A percentile compares a stretch with the other conserved stretches of the same genome.
These are phyloP conservation scores for Fraxinus velutina DNA, from an alignment of 305 asterid genomes.

Conservation along the genomic window DNA sequence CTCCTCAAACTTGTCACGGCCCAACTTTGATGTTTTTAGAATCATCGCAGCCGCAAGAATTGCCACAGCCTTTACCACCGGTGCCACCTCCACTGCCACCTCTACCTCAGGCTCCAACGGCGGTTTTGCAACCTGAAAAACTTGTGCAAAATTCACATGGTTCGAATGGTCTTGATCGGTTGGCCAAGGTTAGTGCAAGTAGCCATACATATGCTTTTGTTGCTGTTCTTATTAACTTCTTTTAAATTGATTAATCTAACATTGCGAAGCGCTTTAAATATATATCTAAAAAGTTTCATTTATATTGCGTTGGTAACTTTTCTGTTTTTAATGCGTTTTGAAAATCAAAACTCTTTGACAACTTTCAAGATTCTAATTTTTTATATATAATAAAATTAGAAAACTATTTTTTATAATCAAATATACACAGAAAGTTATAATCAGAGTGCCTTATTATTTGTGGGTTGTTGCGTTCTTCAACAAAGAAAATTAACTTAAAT, in stretches of 20 bases:
- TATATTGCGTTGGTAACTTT: background rate
- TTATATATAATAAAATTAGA: no score
- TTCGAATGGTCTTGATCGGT: constrained; percentile 44
- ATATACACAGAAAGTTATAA: background rate
- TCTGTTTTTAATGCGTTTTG: background rate
- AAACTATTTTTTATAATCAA: no score
- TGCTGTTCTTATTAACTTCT: background rate
- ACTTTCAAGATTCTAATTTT: background rate
- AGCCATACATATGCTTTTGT: background rate
- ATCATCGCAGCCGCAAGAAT: background rate
- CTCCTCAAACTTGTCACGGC: background rate
- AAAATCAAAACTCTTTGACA: background rate
- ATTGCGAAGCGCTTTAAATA: background rate
- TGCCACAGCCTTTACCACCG: background rate
- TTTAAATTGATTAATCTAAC: background rate
- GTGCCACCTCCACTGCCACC: constrained; percentile 9
- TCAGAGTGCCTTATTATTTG: background rate
- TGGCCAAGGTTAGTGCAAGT: constrained; percentile 45
- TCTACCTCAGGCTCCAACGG: constrained; percentile 16
- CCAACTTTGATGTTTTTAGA: background rate
- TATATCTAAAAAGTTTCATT: background rate
- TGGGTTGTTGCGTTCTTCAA: no score
- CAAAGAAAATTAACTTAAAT: background rate
- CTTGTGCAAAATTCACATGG: constrained; percentile 42
- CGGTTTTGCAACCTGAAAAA: constrained; percentile 26